A percentile compares a stretch with the other conserved stretches of the same genome.
Evolutionary conservation across 169 alveolate genomes (phyloP).

Genomic region (Eimeria mitis): DNA sequence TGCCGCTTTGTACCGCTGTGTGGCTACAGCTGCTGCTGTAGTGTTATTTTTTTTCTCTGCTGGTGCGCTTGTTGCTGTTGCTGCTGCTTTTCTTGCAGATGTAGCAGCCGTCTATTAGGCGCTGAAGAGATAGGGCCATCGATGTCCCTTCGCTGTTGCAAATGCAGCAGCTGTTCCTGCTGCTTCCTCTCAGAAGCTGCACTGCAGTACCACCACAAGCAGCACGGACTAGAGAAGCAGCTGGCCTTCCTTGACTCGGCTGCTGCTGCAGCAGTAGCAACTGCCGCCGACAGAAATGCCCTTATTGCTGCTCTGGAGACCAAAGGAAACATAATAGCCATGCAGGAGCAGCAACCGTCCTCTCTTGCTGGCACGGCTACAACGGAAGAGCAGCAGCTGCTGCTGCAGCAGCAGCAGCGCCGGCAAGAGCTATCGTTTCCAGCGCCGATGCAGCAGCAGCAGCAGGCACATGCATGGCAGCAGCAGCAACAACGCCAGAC

Average conservation of each 20-base stretch:
- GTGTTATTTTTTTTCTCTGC: too few relatives aligned
- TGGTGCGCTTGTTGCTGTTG: neutral
- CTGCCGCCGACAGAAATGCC: neutral
- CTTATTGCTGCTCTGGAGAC: conserved; percentile 31
- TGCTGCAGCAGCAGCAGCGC: conserved; percentile 37
- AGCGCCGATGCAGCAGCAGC: conserved; percentile 2
- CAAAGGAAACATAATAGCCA: neutral
- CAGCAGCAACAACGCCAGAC: conserved; percentile 18
- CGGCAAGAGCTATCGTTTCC: neutral
- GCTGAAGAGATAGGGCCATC: conserved; percentile 24
- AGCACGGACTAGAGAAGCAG: conserved; percentile 59
- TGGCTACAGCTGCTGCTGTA: conserved; percentile 24
- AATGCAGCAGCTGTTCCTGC: conserved; percentile 6
- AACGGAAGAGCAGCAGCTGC: conserved; percentile 15
- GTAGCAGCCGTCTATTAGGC: neutral
- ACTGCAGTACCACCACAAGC: conserved; percentile 31
- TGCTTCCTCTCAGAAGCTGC: conserved; percentile 33
- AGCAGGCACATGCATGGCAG: conserved; percentile 17
- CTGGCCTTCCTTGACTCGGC: conserved; percentile 37
- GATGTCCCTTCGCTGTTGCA: neutral
- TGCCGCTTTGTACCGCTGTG: neutral
- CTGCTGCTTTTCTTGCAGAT: neutral
- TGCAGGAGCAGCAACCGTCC: conserved; percentile 15
- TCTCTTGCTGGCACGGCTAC: neutral
- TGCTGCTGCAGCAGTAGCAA: conserved; percentile 24